These are phyloP conservation scores for Ceratocystis harringtonii DNA, from an alignment of 2,329 filamentous ascomycete species.

Conservation along the genomic window DNA sequence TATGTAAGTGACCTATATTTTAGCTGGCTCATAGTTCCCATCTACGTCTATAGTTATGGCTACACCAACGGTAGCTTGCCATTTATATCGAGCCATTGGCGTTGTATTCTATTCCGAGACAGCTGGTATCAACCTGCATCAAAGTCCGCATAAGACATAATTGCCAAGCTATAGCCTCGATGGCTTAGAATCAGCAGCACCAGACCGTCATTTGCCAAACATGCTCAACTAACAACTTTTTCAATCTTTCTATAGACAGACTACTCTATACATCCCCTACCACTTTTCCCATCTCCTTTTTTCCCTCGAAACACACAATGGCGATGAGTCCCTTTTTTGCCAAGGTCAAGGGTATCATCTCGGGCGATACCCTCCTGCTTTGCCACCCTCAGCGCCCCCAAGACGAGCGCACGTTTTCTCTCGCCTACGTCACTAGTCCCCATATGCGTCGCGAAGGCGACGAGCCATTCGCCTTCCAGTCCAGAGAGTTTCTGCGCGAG, in stretches of 20 bases:
- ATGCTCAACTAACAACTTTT: conserved; percentile 17
- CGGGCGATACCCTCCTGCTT: conserved; percentile 81
- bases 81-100: neutral
- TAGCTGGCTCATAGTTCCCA: neutral
- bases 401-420: conserved; percentile 71
- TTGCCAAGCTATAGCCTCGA: neutral
- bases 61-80: too few relatives aligned
- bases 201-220: neutral
- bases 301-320: conserved; percentile 13
- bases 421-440: conserved; percentile 85
- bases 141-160: neutral
- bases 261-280: conserved; percentile 22
- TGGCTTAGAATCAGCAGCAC: neutral
- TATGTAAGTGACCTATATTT: neutral
- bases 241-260: conserved; percentile 18
- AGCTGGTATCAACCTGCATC: neutral
- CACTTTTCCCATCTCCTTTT: conserved; percentile 19
- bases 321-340: conserved; percentile 39
- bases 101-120: neutral
- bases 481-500: conserved; percentile 79
- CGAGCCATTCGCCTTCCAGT: conserved; percentile 85
- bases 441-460: conserved; percentile 78
- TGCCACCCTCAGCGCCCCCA: conserved; percentile 66
- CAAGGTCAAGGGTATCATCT: conserved; percentile 85
- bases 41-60: neutral